These are phyloP conservation scores for Colletotrichum limetticola DNA, from an alignment of 2,329 filamentous ascomycete genomes.

Conservation along the genomic window DNA sequence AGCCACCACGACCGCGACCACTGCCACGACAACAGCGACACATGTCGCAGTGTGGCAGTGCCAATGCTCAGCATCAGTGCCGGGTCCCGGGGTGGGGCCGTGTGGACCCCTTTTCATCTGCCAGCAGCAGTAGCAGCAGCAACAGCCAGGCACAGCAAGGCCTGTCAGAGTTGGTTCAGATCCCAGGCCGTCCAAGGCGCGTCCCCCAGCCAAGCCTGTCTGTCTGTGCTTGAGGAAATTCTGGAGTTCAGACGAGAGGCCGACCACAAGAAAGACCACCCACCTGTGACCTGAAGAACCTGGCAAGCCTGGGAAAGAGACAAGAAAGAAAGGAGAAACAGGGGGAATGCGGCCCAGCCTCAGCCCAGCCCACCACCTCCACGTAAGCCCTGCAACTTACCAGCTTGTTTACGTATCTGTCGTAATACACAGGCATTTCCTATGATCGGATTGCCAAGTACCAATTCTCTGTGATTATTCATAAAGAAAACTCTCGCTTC, in stretches of 20 bases:
- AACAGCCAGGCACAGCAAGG: background rate
- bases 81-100: slow-evolving; percentile 14
- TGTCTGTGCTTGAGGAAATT: slow-evolving; percentile 16
- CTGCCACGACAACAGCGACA: slow-evolving; percentile 6
- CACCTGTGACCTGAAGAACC: no score
- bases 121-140: background rate
- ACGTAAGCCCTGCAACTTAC: slow-evolving; percentile 20
- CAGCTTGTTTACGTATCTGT: slow-evolving; percentile 26
- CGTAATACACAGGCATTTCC: background rate
- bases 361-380: slow-evolving; percentile 31
- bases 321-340: background rate
- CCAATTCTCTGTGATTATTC: background rate
- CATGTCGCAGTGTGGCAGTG: slow-evolving; percentile 29
- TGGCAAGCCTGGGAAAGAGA: background rate
- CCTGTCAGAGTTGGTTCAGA: slow-evolving; percentile 7
- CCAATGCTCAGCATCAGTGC: background rate
- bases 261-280: background rate
- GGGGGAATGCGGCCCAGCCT: slow-evolving; percentile 32
- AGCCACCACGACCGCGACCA: slow-evolving; percentile 1
- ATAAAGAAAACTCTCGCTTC: background rate
- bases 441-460: slow-evolving; percentile 32
- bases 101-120: slow-evolving; percentile 22
- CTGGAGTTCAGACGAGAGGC: slow-evolving; percentile 10
- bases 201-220: background rate
- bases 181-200: background rate